phyloP scores from a whole-genome alignment of 441 rosid species.

The Syzygium syzygioides region DNA sequence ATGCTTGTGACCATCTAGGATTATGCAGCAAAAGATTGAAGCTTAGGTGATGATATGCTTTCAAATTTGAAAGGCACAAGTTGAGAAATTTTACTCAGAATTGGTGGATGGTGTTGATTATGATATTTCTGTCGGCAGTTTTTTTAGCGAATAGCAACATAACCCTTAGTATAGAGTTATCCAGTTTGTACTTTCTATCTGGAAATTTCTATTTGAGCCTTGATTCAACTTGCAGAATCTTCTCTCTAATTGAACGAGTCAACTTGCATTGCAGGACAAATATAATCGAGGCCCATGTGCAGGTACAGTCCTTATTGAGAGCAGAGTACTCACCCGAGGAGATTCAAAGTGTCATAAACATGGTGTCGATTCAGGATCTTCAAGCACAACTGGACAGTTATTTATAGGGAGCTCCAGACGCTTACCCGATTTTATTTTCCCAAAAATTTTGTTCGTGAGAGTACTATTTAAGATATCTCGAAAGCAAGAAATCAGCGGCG shows the following conservation, averaged over 20 bases:
- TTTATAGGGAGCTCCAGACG: constrained; percentile 20
- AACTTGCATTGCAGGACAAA: constrained; percentile 64
- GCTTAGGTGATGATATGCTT: background rate
- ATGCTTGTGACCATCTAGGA: background rate
- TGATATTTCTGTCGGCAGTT: background rate
- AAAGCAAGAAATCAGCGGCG: background rate
- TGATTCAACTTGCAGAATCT: background rate
- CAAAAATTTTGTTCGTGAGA: background rate
- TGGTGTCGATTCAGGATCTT: constrained; percentile 58
- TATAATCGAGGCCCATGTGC: constrained; percentile 89
- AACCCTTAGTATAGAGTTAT: background rate
- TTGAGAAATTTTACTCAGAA: background rate
- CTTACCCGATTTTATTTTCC: background rate
- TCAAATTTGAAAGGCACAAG: background rate
- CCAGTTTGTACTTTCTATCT: background rate
- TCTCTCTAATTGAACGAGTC: background rate
- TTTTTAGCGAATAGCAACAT: background rate
- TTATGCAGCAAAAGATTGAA: background rate
- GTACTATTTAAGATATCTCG: background rate
- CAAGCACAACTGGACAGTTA: constrained; percentile 74
- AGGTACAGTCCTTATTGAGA: constrained; percentile 61
- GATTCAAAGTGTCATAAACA: constrained; percentile 42
- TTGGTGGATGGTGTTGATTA: background rate
- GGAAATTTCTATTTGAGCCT: background rate
- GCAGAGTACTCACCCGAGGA: constrained; percentile 77